These are phyloP conservation scores for Pseudoscleropodium purum DNA, from an alignment of 225 moss, liverwort and hornwort genomes.

Conservation along the genomic window DNA sequence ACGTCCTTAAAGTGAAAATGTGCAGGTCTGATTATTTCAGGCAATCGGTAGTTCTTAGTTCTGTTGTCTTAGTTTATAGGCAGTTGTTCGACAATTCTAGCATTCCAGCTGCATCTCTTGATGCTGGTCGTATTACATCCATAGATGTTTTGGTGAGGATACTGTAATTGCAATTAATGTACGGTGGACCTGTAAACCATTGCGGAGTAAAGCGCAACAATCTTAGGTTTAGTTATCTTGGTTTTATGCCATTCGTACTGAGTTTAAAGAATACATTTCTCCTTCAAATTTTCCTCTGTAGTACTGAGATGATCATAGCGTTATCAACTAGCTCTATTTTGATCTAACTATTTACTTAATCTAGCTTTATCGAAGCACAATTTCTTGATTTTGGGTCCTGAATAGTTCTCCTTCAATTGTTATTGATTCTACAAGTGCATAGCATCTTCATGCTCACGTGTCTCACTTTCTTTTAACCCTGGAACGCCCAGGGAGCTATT, in stretches of 20 bases:
- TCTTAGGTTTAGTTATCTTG: not conserved
- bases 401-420: not conserved
- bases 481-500: too few species aligned
- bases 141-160: not conserved
- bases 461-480: not conserved
- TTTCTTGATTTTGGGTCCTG: not conserved
- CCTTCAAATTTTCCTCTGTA: not conserved
- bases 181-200: not conserved
- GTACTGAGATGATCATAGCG: not conserved
- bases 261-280: not conserved
- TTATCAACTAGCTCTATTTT: not conserved
- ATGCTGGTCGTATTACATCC: not conserved
- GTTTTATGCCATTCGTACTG: not conserved
- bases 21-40: conserved; percentile 19
- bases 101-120: not conserved
- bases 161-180: not conserved
- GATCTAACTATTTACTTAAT: not conserved
- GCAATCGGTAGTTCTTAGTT: not conserved
- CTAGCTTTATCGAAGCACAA: not conserved
- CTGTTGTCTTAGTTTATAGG: not conserved
- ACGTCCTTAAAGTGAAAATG: not conserved
- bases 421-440: not conserved
- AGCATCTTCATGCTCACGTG: not conserved
- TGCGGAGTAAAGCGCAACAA: not conserved
- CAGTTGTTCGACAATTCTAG: not conserved